These are phyloP conservation scores for Alternaria arborescens DNA, from an alignment of 2,329 filamentous ascomycete species.

Conservation along the genomic window DNA sequence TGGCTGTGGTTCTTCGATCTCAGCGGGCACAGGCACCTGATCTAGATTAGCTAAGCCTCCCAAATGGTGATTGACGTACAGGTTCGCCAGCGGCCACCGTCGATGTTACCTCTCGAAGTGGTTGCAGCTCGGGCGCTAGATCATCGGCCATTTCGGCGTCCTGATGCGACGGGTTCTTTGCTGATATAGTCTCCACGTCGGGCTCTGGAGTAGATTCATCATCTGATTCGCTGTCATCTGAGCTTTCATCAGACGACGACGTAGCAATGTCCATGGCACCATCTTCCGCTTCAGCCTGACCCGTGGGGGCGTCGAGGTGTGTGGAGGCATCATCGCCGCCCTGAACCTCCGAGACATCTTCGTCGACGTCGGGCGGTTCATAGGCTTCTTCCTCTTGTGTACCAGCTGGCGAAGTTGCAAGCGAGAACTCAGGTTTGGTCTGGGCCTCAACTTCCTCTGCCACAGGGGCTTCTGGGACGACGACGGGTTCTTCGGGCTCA, in stretches of 20 bases:
- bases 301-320: background rate
- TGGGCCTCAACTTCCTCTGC: conserved; percentile 14
- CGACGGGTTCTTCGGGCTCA: conserved; percentile 38
- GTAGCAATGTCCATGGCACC: conserved; percentile 48
- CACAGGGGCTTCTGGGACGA: conserved; percentile 5
- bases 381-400: conserved; percentile 43
- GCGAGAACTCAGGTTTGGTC: conserved; percentile 14
- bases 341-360: conserved; percentile 24
- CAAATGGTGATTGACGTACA: conserved; percentile 30
- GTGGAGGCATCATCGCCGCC: background rate
- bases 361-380: conserved; percentile 43
- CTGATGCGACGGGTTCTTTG: conserved; percentile 19
- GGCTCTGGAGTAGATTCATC: conserved; percentile 28
- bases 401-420: conserved; percentile 22
- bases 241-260: conserved; percentile 39
- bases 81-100: conserved; percentile 17
- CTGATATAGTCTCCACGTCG: conserved; percentile 18
- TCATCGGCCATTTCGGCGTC: conserved; percentile 45
- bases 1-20: conserved; percentile 26
- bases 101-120: conserved; percentile 27
- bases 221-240: conserved; percentile 34
- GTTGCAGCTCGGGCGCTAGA: conserved; percentile 54
- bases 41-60: conserved; percentile 25
- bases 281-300: conserved; percentile 34
- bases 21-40: conserved; percentile 21